Percentiles rank a stretch among this genome's conserved stretches.
phyloP scores from a whole-genome alignment of 257 asterid species.

The Plantago elongata region DNA sequence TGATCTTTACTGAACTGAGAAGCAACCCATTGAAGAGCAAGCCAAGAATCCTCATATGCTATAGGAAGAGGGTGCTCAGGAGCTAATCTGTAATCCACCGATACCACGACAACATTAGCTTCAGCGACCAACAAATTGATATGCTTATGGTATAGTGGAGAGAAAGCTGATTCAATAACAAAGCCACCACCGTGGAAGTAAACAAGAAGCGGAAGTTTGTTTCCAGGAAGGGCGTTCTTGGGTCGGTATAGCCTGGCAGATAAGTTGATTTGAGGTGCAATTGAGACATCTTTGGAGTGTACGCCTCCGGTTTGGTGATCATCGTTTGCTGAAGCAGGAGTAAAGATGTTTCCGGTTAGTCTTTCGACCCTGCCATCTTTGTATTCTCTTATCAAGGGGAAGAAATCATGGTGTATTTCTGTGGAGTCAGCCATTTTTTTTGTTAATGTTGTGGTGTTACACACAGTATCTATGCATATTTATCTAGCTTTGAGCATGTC shows the following conservation, averaged over 20 bases:
- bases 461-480: no score
- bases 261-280: constrained; percentile 22
- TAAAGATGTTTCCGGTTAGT: constrained; percentile 7
- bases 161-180: constrained; percentile 38
- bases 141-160: constrained; percentile 30
- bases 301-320: constrained; percentile 43
- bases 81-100: constrained; percentile 53
- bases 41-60: constrained; percentile 59
- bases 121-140: constrained; percentile 30
- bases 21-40: constrained; percentile 39
- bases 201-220: constrained; percentile 41
- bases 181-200: constrained; percentile 64
- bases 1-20: constrained; percentile 7
- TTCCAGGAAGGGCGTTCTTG: constrained; percentile 12
- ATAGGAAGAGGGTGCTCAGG: constrained; percentile 55
- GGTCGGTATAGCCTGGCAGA: constrained; percentile 53
- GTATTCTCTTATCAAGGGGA: constrained; percentile 33
- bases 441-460: background rate
- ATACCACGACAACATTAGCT: constrained; percentile 38
- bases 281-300: constrained; percentile 37
- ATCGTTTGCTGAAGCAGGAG: constrained; percentile 23
- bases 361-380: constrained; percentile 52
- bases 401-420: constrained; percentile 35
- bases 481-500: no score
- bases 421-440: constrained; percentile 2